Evolutionary conservation across 768 basidiomycete genomes (phyloP).

Genomic region (Kwoniella shandongensis): DNA sequence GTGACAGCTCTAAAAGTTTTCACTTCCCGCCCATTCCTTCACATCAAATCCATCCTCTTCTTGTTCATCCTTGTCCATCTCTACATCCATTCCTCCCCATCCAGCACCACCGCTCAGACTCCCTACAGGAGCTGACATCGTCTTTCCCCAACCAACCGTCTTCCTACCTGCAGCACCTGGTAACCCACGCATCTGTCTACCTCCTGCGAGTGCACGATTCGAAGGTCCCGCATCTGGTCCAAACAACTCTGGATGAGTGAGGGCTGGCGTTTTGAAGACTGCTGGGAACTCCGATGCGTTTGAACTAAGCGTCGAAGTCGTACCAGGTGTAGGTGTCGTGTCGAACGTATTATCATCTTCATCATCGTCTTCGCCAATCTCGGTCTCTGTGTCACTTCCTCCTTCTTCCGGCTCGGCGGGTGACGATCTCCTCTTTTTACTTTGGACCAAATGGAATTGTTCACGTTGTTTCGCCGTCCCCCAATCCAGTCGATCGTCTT

Average conservation of each 20-base stretch:
- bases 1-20: conserved; percentile 42
- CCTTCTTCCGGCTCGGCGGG: conserved; percentile 18
- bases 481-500: neutral
- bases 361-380: conserved; percentile 35
- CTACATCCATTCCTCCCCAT: conserved; percentile 40
- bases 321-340: neutral
- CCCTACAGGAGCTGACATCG: conserved; percentile 41
- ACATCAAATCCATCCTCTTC: conserved; percentile 41
- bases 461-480: conserved; percentile 7
- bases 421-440: conserved; percentile 17
- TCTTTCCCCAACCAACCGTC: conserved; percentile 31
- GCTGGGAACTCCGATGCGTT: conserved; percentile 40
- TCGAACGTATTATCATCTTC: neutral
- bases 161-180: conserved; percentile 7
- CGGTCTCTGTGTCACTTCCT: conserved; percentile 32
- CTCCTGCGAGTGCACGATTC: conserved; percentile 9
- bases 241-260: conserved; percentile 42
- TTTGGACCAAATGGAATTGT: neutral
- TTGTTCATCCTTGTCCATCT: conserved; percentile 18
- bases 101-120: conserved; percentile 9
- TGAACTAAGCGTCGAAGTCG: conserved; percentile 13
- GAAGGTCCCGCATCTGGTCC: conserved; percentile 11
- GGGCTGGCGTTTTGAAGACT: conserved; percentile 36
- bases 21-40: conserved; percentile 41
- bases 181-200: conserved; percentile 21